Evolutionary conservation across 1,139 yeast genomes (phyloP).

Genomic region (Chernovozyma aurita): DNA sequence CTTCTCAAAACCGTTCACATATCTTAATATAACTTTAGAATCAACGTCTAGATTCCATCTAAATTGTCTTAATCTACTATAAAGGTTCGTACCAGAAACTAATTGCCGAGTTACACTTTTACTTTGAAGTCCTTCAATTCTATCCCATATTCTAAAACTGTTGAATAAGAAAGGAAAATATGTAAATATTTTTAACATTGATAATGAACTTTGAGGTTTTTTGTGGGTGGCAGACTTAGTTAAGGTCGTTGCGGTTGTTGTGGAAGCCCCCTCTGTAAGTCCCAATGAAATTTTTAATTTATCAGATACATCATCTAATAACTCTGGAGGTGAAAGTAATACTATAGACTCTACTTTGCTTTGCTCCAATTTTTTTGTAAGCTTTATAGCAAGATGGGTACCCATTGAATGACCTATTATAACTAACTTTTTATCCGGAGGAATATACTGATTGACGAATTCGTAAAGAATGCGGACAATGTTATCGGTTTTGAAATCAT

Average conservation of each 20-base stretch:
- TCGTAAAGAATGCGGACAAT: slow-evolving; percentile 43
- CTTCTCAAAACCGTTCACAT: slow-evolving; percentile 45
- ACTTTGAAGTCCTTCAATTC: slow-evolving; percentile 59
- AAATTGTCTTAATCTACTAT: slow-evolving; percentile 53
- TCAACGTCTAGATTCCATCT: slow-evolving; percentile 70
- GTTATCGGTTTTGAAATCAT: slow-evolving; percentile 44
- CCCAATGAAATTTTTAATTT: not conserved
- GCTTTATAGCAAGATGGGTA: slow-evolving; percentile 47
- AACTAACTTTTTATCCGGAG: slow-evolving; percentile 45
- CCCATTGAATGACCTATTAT: slow-evolving; percentile 79
- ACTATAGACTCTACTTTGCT: slow-evolving; percentile 42
- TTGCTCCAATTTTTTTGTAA: slow-evolving; percentile 40
- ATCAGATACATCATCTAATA: slow-evolving; percentile 24
- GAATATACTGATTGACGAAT: slow-evolving; percentile 36
- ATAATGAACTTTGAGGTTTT: slow-evolving; percentile 7
- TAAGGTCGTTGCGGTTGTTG: slow-evolving; percentile 4
- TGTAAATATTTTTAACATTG: slow-evolving; percentile 22
- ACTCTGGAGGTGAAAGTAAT: slow-evolving; percentile 53
- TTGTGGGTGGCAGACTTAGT: slow-evolving; percentile 5
- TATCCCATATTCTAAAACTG: slow-evolving; percentile 53
- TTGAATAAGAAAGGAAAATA: slow-evolving; percentile 52
- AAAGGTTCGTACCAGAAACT: slow-evolving; percentile 24
- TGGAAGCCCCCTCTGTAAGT: too few relatives aligned
- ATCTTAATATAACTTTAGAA: slow-evolving; percentile 49
- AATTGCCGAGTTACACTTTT: slow-evolving; percentile 54